Evolutionary conservation across 2,329 filamentous ascomycete genomes (phyloP).

Genomic region (Alternaria arborescens): DNA sequence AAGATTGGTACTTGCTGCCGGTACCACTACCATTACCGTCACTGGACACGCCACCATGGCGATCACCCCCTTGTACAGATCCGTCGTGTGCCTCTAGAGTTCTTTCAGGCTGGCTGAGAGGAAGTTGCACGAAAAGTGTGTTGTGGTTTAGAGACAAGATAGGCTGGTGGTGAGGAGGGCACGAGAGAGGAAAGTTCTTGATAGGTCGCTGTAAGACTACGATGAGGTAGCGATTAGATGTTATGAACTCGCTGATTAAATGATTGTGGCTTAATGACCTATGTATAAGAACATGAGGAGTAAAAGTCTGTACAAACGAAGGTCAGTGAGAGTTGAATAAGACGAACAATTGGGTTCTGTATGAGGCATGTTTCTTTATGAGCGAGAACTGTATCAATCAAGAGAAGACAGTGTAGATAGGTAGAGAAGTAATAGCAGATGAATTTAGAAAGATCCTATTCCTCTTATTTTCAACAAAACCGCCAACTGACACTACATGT

Average conservation of each 20-base stretch:
- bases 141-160: neutral
- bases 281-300: neutral
- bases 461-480: neutral
- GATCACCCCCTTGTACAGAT: conserved; percentile 15
- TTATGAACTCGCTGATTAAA: neutral
- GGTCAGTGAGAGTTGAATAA: neutral
- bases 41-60: conserved; percentile 17
- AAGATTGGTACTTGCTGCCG: neutral
- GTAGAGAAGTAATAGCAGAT: neutral
- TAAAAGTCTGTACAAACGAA: neutral
- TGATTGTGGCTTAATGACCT: too few species aligned
- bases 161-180: neutral
- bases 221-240: neutral
- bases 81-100: conserved; percentile 15
- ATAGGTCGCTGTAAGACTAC: too few species aligned
- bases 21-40: neutral
- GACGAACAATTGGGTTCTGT: neutral
- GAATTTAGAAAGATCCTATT: neutral
- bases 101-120: neutral
- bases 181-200: neutral
- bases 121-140: neutral
- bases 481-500: neutral
- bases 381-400: neutral
- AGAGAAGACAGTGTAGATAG: neutral
- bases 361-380: neutral